phyloP scores from a whole-genome alignment of 352 stramenopile species.

The Globisporangium splendens region DNA sequence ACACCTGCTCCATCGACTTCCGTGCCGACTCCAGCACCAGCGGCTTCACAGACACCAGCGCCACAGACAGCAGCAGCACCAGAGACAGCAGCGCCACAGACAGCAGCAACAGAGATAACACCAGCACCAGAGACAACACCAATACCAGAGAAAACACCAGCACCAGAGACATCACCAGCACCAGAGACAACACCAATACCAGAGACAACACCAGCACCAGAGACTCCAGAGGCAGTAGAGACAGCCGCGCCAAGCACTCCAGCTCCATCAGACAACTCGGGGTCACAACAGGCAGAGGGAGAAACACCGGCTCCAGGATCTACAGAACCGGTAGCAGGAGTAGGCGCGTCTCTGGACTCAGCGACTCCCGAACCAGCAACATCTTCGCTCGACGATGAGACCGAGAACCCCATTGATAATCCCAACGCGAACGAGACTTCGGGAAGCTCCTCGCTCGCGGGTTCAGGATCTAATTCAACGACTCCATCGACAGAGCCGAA shows the following conservation, averaged over 20 bases:
- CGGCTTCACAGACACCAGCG: too few species aligned
- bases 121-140: background rate
- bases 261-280: too few species aligned
- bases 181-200: background rate
- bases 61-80: too few species aligned
- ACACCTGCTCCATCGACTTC: too few species aligned
- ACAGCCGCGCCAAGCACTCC: background rate
- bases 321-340: too few species aligned
- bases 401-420: background rate
- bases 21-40: too few species aligned
- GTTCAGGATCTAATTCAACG: background rate
- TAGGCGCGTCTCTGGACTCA: too few species aligned
- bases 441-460: background rate
- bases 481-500: background rate
- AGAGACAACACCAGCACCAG: background rate
- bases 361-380: background rate
- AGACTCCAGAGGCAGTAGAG: background rate
- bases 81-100: too few species aligned
- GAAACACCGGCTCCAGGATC: too few species aligned
- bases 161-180: background rate
- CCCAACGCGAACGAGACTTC: background rate
- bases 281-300: too few species aligned
- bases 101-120: background rate
- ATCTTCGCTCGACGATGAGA: background rate
- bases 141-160: too few species aligned